These are phyloP conservation scores for Apiosordaria backusii DNA, from an alignment of 495 filamentous ascomycete species.

Conservation along the genomic window DNA sequence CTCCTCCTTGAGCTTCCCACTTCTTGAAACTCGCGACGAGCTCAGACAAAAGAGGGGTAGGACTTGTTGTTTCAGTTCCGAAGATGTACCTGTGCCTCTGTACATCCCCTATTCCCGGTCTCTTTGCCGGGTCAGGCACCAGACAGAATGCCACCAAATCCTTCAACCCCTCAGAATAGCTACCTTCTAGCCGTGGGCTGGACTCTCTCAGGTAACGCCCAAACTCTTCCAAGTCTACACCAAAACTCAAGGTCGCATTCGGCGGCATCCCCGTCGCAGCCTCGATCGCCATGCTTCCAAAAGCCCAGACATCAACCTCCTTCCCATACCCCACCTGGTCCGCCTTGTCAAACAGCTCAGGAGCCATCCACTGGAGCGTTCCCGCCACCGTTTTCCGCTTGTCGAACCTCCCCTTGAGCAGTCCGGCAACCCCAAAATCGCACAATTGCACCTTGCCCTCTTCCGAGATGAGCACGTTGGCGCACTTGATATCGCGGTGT, in stretches of 20 bases:
- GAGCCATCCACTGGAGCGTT: constrained; percentile 96
- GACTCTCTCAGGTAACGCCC: constrained; percentile 59
- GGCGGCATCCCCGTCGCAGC: constrained; percentile 88
- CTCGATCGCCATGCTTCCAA: constrained; percentile 85
- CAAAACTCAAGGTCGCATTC: constrained; percentile 50
- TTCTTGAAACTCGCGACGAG: constrained; percentile 76
- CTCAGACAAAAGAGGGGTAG: constrained; percentile 62
- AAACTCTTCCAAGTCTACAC: constrained; percentile 42
- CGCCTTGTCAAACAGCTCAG: constrained; percentile 66
- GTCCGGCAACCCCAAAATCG: constrained; percentile 91
- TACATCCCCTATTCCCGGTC: constrained; percentile 66
- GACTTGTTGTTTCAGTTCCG: constrained; percentile 62
- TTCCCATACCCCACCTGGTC: constrained; percentile 59
- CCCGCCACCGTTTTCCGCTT: constrained; percentile 92
- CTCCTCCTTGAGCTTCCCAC: constrained; percentile 83
- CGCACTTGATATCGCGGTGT: constrained; percentile 94
- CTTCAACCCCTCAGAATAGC: constrained; percentile 69
- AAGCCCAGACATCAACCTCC: constrained; percentile 92
- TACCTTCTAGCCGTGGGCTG: constrained; percentile 68
- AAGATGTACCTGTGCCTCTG: constrained; percentile 60
- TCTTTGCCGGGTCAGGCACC: constrained; percentile 65
- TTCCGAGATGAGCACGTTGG: constrained; percentile 87
- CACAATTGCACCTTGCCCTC: constrained; percentile 84
- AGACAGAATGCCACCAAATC: constrained; percentile 77
- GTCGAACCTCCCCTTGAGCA: constrained; percentile 75